These are phyloP conservation scores for Rhynchosporium agropyri DNA, from an alignment of 2,329 filamentous ascomycete genomes.

Conservation along the genomic window DNA sequence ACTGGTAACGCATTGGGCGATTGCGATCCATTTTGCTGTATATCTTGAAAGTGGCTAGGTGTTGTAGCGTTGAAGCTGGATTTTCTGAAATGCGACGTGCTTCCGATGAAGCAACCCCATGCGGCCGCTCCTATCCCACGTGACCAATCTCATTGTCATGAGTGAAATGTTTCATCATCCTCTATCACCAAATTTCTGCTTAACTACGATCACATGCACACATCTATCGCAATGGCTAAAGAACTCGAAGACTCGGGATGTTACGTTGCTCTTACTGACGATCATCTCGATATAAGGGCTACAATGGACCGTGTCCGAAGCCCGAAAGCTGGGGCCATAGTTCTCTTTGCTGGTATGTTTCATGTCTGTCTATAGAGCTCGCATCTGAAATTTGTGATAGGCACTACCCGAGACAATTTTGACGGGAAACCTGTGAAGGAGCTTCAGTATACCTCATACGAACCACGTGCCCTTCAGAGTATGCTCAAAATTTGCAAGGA, in stretches of 20 bases:
- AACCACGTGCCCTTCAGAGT: conserved; percentile 67
- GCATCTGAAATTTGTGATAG: conserved; percentile 46
- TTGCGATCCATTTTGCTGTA: conserved; percentile 30
- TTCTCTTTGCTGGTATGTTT: conserved; percentile 69
- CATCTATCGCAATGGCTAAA: conserved; percentile 37
- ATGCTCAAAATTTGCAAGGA: conserved; percentile 65
- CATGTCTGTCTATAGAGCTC: conserved; percentile 15
- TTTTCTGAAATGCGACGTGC: too few relatives aligned
- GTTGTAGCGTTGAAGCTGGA: background rate
- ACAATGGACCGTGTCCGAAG: conserved; percentile 70
- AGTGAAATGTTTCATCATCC: too few relatives aligned
- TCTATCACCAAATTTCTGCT: too few relatives aligned
- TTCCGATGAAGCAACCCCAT: too few relatives aligned
- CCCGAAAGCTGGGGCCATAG: conserved; percentile 73
- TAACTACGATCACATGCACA: too few relatives aligned
- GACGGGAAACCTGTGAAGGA: conserved; percentile 70
- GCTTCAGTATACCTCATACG: conserved; percentile 76
- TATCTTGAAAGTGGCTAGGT: background rate
- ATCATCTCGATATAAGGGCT: conserved; percentile 57
- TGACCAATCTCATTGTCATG: too few relatives aligned
- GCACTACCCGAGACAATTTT: conserved; percentile 79
- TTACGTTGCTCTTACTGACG: conserved; percentile 69
- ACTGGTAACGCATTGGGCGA: conserved; percentile 32
- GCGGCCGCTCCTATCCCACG: too few relatives aligned
- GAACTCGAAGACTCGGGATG: conserved; percentile 55